These are phyloP conservation scores for Parathielavia hyrcaniae DNA, from an alignment of 495 filamentous ascomycete genomes.

Conservation along the genomic window DNA sequence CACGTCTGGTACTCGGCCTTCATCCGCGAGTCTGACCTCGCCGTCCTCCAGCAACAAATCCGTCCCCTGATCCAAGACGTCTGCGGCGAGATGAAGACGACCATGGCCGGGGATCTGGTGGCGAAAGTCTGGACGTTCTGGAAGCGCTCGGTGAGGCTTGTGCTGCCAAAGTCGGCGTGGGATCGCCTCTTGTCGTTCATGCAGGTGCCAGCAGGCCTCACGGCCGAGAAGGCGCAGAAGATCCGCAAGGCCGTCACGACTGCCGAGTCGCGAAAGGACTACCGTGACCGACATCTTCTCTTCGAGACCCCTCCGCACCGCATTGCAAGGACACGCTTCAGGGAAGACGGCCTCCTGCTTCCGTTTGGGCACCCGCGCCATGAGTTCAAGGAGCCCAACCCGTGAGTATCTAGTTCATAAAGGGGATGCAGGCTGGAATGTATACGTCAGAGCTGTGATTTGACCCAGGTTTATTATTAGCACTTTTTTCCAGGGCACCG, in stretches of 20 bases:
- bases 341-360: conserved; percentile 33
- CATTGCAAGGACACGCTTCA: conserved; percentile 25
- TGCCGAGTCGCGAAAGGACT: background rate
- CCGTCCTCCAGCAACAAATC: conserved; percentile 1
- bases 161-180: background rate
- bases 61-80: conserved; percentile 20
- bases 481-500: background rate
- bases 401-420: background rate
- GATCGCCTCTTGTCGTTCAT: background rate
- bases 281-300: background rate
- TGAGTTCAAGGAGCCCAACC: conserved; percentile 1
- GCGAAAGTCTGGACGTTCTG: conserved; percentile 26
- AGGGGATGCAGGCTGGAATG: background rate
- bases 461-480: background rate
- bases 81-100: conserved; percentile 15
- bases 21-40: background rate
- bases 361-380: conserved; percentile 33
- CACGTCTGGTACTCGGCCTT: conserved; percentile 31
- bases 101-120: conserved; percentile 1
- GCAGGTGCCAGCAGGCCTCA: background rate
- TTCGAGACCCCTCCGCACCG: conserved; percentile 8
- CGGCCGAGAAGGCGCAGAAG: background rate
- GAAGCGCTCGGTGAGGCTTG: conserved; percentile 9
- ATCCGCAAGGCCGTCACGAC: background rate
- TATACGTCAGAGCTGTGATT: too few relatives aligned